A percentile compares a stretch with the other conserved stretches of the same genome.
phyloP scores from a whole-genome alignment of 2,329 filamentous ascomycete species.

The Diaporthe eres region DNA sequence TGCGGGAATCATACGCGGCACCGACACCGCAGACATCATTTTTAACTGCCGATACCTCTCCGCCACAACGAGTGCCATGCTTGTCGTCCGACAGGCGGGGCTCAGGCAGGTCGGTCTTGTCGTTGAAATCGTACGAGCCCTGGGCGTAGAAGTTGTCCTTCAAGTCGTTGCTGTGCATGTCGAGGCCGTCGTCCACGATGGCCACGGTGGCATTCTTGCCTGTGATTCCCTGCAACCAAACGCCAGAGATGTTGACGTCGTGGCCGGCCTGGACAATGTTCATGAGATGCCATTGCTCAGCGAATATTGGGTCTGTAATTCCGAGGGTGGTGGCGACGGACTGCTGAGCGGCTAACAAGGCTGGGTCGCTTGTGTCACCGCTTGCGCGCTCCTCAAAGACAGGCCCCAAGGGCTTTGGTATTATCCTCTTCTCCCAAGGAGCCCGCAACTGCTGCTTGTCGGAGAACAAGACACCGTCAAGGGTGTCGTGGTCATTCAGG shows the following conservation, averaged over 20 bases:
- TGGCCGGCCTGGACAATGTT: slow-evolving; percentile 86
- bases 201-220: slow-evolving; percentile 91
- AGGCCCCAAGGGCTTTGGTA: slow-evolving; percentile 56
- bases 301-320: slow-evolving; percentile 92
- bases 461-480: slow-evolving; percentile 83
- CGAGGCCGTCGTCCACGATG: slow-evolving; percentile 95
- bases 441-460: slow-evolving; percentile 77
- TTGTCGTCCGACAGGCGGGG: slow-evolving; percentile 87
- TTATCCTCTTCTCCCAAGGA: slow-evolving; percentile 67
- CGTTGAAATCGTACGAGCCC: slow-evolving; percentile 97
- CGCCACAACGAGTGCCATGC: slow-evolving; percentile 94
- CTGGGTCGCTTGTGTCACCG: slow-evolving; percentile 45
- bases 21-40: slow-evolving; percentile 97
- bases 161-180: slow-evolving; percentile 94
- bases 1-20: slow-evolving; percentile 91
- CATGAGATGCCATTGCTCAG: slow-evolving; percentile 94
- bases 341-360: slow-evolving; percentile 66
- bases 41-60: slow-evolving; percentile 91
- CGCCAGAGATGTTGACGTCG: slow-evolving; percentile 94
- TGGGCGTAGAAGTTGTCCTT: slow-evolving; percentile 94
- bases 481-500: slow-evolving; percentile 65
- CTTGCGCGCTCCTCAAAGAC: slow-evolving; percentile 31
- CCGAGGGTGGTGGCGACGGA: slow-evolving; percentile 75
- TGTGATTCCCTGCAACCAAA: slow-evolving; percentile 93
- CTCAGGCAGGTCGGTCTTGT: slow-evolving; percentile 81